Percentiles rank a stretch among this genome's conserved stretches.
phyloP scores from a whole-genome alignment of 257 asterid genomes.

The Solanum stenotomum region DNA sequence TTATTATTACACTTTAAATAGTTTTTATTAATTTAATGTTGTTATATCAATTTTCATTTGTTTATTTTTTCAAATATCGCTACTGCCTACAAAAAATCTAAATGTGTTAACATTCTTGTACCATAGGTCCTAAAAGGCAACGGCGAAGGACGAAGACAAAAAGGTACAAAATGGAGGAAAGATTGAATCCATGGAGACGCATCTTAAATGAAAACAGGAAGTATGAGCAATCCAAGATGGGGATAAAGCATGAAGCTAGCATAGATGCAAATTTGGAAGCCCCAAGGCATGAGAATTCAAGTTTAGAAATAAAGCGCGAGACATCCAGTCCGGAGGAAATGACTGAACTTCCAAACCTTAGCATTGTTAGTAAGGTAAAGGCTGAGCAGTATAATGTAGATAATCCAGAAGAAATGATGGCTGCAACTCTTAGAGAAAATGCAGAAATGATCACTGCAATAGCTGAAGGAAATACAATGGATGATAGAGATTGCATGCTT shows the following conservation, averaged over 20 bases:
- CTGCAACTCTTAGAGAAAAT: slow-evolving; percentile 35
- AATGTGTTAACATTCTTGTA: not conserved
- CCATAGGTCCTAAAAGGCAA: slow-evolving; percentile 53
- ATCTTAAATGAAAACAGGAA: slow-evolving; percentile 31
- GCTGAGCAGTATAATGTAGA: slow-evolving; percentile 19
- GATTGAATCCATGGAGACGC: slow-evolving; percentile 61
- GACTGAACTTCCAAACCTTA: slow-evolving; percentile 2
- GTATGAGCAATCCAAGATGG: slow-evolving; percentile 27
- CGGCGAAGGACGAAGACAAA: slow-evolving; percentile 40
- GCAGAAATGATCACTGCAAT: slow-evolving; percentile 43
- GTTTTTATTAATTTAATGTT: not conserved
- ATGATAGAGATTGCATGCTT: slow-evolving; percentile 36
- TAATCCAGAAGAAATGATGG: slow-evolving; percentile 34
- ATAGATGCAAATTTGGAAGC: slow-evolving; percentile 4
- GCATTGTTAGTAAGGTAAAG: slow-evolving; percentile 3
- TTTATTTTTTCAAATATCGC: not conserved
- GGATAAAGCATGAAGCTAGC: slow-evolving; percentile 4
- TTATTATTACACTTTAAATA: not conserved
- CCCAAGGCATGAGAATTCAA: not conserved
- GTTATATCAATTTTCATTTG: not conserved
- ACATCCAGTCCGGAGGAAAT: slow-evolving; percentile 2
- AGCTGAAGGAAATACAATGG: slow-evolving; percentile 37
- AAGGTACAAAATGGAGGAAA: slow-evolving; percentile 34
- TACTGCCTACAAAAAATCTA: not conserved
- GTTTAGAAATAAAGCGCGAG: not conserved